phyloP scores from a whole-genome alignment of 164 flowering plant genomes.

The Liriodendron chinense region DNA sequence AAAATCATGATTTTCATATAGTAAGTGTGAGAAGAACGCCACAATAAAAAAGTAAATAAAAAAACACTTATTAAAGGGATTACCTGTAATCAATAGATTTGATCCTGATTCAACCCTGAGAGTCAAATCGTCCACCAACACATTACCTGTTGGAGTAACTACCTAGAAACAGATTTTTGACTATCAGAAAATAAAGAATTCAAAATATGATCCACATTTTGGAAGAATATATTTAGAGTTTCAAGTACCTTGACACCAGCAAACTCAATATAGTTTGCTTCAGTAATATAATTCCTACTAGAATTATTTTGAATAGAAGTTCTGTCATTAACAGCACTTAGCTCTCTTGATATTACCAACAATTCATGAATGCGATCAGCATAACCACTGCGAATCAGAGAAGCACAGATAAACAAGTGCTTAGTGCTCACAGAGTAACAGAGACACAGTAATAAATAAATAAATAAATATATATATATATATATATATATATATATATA shows the following conservation, averaged over 20 bases:
- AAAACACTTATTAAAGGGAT: not conserved
- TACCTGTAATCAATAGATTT: conserved; percentile 96
- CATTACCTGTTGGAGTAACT: conserved; percentile 95
- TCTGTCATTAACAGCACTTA: conserved; percentile 47
- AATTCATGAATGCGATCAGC: conserved; percentile 98
- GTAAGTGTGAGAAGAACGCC: no score
- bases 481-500: no score
- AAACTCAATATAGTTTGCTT: conserved; percentile 86
- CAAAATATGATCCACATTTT: not conserved
- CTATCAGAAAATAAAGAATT: not conserved
- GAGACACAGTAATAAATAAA: no score
- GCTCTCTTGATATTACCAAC: conserved; percentile 69
- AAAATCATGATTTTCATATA: no score
- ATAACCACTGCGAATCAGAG: conserved; percentile 75
- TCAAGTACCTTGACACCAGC: conserved; percentile 72
- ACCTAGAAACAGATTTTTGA: conserved; percentile 51
- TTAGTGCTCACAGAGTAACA: not conserved
- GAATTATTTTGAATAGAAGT: conserved; percentile 48
- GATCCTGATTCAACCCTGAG: conserved; percentile 85
- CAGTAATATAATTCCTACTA: conserved; percentile 66
- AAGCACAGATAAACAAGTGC: not conserved
- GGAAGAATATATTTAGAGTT: not conserved
- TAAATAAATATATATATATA: no score
- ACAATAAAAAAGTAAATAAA: no score
- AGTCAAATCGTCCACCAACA: conserved; percentile 80